These are phyloP conservation scores for Trypanosoma platydactyli DNA, from an alignment of 208 protist genomes.

Conservation along the genomic window DNA sequence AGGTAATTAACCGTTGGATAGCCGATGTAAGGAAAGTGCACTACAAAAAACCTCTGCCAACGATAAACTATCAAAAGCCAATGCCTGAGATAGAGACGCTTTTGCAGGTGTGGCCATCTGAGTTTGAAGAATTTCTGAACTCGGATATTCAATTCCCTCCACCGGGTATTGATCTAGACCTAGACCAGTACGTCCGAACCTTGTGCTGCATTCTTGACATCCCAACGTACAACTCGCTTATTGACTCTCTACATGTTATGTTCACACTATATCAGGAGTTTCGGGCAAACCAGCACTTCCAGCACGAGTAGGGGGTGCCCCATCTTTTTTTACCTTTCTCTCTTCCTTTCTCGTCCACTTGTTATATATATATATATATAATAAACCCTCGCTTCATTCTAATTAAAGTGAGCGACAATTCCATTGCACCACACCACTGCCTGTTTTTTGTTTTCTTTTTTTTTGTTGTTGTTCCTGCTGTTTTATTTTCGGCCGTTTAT, in stretches of 20 bases:
- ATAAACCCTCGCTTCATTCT: too few relatives aligned
- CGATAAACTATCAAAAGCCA: conserved; percentile 94
- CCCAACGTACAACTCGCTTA: conserved; percentile 95
- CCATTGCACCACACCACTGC: too few relatives aligned
- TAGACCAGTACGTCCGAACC: conserved; percentile 93
- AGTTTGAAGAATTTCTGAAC: conserved; percentile 95
- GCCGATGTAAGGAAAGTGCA: conserved; percentile 95
- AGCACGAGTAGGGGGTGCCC: conserved; percentile 63
- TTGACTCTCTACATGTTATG: conserved; percentile 97
- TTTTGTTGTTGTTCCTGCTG: conserved; percentile 5
- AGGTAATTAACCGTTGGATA: conserved; percentile 96
- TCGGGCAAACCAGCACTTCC: conserved; percentile 93
- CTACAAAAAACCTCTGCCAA: conserved; percentile 94
- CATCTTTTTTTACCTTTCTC: neutral
- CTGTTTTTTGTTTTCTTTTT: conserved; percentile 3
- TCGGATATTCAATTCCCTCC: conserved; percentile 86
- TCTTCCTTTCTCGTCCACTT: conserved; percentile 6
- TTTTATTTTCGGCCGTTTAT: conserved; percentile 1
- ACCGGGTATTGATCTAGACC: conserved; percentile 90
- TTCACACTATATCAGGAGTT: conserved; percentile 98
- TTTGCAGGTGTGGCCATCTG: conserved; percentile 94
- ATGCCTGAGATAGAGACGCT: conserved; percentile 97
- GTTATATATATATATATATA: too few relatives aligned
- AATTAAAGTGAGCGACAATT: too few relatives aligned
- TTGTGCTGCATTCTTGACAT: conserved; percentile 97